phyloP scores from a whole-genome alignment of 306 rosid species.

The Medicago arabica region DNA sequence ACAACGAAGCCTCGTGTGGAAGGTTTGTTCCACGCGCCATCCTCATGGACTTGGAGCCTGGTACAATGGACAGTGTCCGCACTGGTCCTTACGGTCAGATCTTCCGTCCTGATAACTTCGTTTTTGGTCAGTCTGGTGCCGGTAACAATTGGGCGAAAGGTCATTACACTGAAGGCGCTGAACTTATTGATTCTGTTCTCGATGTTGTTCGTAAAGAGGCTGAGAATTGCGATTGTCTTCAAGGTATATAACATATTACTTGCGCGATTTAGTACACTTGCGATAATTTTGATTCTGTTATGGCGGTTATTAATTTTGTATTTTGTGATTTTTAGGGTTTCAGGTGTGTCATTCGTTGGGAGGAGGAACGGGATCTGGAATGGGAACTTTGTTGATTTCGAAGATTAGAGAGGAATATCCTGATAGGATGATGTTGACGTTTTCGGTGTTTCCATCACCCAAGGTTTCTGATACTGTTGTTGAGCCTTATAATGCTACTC shows the following conservation, averaged over 20 bases:
- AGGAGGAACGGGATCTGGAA: slow-evolving; percentile 69
- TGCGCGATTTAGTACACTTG: too few species aligned
- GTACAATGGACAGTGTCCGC: slow-evolving; percentile 68
- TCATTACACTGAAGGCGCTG: slow-evolving; percentile 66
- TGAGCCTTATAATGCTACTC: slow-evolving; percentile 69
- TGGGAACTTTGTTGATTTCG: slow-evolving; percentile 63
- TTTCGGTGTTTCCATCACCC: slow-evolving; percentile 63
- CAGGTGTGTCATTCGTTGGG: slow-evolving; percentile 67
- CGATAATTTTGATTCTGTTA: not conserved
- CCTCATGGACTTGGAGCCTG: slow-evolving; percentile 67
- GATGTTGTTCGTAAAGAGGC: slow-evolving; percentile 68
- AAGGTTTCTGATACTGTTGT: slow-evolving; percentile 70
- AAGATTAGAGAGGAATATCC: slow-evolving; percentile 70
- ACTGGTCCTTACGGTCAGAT: slow-evolving; percentile 67
- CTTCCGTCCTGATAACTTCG: slow-evolving; percentile 68
- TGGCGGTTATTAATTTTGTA: not conserved
- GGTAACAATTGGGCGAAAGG: slow-evolving; percentile 75
- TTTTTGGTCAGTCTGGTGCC: slow-evolving; percentile 67
- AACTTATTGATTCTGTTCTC: slow-evolving; percentile 64
- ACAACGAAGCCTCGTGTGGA: slow-evolving; percentile 67
- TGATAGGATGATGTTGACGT: slow-evolving; percentile 67
- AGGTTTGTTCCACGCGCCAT: slow-evolving; percentile 70
- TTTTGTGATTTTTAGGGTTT: slow-evolving; percentile 43
- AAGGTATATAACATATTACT: slow-evolving; percentile 40
- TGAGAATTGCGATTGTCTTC: slow-evolving; percentile 66